Base-by-base conservation (phyloP, 2,329 filamentous ascomycete genomes). In the Fusarium brevicatenulatum region DNA sequence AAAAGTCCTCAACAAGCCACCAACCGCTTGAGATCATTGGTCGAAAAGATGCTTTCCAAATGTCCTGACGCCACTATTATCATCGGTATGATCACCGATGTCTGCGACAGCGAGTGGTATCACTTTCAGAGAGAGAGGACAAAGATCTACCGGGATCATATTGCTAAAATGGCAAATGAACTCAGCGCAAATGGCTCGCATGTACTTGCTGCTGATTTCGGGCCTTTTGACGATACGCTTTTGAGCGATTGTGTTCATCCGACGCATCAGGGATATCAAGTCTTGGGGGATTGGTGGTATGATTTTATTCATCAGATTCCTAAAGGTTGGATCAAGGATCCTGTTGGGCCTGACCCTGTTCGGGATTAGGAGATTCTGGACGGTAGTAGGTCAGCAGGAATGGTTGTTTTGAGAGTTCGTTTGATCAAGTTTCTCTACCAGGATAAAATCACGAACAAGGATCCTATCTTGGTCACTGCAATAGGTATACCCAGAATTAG, bases 201-300 rank as follows among this genome's bases (percentile, higher is more conserved):
- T 18, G 77, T 83, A 1, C 54, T 82, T 16, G 76, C 79, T 7
- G 79, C 77, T 2, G 75, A 82, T 65, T 80, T 82, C 37, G 69
- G 71, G 1, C 71, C 63, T 4, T 62, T 65, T 23, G 37, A 43
- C 18, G 39, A 52, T 12, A 40, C 49, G 7, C 50, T 76, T 18
- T 68, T 81, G 9, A 65, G 68, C 2, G 80, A 81, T 56, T 81
- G 80, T n/a, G 72, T 82, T 8, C 81, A 83, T 34, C 81, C 81
- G 3, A 75, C 76, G 2, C 75, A 80, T 5, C 21, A 68, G 3
- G 81, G 80, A 0, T 82, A 82, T 40, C 56, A 67, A 3, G 23
- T 76, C 10, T 61, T 82, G 28, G 80, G 80, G 4, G 68, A 81
- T 50, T 81, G 78, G 43, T 82, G 81, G 81, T 80, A 81, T 63